phyloP scores from a whole-genome alignment of 805 yeast genomes.

The Zygotorulaspora danielsina region DNA sequence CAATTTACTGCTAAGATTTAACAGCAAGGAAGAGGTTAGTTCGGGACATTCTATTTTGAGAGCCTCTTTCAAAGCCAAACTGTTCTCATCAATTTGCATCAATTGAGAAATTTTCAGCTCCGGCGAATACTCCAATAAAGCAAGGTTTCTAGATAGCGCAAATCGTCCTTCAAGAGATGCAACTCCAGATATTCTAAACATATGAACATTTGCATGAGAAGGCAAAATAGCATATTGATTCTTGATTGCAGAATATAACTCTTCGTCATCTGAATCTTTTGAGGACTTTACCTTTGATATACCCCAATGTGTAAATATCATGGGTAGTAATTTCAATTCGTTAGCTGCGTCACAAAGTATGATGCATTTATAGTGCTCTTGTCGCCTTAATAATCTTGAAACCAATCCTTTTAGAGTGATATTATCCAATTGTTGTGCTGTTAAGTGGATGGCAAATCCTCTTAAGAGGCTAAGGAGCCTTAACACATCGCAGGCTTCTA shows the following conservation, averaged over 20 bases:
- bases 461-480: constrained; percentile 67
- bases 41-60: constrained; percentile 59
- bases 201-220: constrained; percentile 38
- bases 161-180: constrained; percentile 63
- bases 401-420: constrained; percentile 58
- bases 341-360: constrained; percentile 51
- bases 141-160: constrained; percentile 59
- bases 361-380: constrained; percentile 57
- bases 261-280: constrained; percentile 51
- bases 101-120: constrained; percentile 58
- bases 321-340: constrained; percentile 39
- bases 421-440: constrained; percentile 48
- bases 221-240: constrained; percentile 11
- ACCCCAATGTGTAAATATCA: constrained; percentile 76
- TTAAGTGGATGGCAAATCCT: constrained; percentile 63
- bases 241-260: constrained; percentile 48
- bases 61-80: constrained; percentile 63
- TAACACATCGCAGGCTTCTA: constrained; percentile 55
- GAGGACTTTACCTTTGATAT: constrained; percentile 59
- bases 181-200: constrained; percentile 24
- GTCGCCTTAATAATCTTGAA: constrained; percentile 52
- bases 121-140: constrained; percentile 58
- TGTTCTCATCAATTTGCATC: constrained; percentile 67
- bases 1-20: constrained; percentile 48
- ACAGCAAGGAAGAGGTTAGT: constrained; percentile 44